A percentile compares a stretch with the other conserved stretches of the same genome.
phyloP scores from a whole-genome alignment of 805 yeast genomes.

The Gaillardinia entomophila region DNA sequence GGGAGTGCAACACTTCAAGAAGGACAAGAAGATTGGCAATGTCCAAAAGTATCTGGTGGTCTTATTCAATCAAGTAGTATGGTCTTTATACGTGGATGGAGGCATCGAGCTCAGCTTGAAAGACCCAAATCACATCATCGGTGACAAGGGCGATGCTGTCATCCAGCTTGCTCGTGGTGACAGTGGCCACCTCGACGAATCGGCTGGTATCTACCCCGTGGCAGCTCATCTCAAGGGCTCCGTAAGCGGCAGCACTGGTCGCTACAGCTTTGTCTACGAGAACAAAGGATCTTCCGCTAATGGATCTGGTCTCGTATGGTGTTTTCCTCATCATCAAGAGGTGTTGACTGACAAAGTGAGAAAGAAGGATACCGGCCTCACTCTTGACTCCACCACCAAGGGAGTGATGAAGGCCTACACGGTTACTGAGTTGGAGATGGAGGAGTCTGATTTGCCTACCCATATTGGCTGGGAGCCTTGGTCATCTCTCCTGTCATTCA shows the following conservation, averaged over 20 bases:
- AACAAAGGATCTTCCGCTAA: conserved; percentile 20
- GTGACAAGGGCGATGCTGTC: conserved; percentile 30
- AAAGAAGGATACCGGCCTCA: conserved; percentile 22
- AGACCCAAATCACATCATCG: conserved; percentile 37
- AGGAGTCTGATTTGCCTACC: conserved; percentile 34
- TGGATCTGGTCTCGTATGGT: conserved; percentile 37
- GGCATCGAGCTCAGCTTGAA: conserved; percentile 18
- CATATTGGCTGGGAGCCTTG: conserved; percentile 50
- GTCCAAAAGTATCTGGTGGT: conserved; percentile 50
- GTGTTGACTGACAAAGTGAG: conserved; percentile 25
- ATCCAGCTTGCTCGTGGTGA: conserved; percentile 58
- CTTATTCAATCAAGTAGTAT: conserved; percentile 50
- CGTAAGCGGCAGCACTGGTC: conserved; percentile 15
- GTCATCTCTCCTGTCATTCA: conserved; percentile 36
- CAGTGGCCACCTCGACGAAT: conserved; percentile 41
- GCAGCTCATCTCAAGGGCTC: conserved; percentile 36
- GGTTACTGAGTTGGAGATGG: conserved; percentile 35
- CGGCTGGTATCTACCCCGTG: conserved; percentile 59
- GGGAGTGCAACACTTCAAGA: conserved; percentile 52
- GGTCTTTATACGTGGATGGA: conserved; percentile 62
- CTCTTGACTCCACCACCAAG: conserved; percentile 45
- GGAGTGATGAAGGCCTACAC: conserved; percentile 43
- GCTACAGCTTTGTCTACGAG: conserved; percentile 24
- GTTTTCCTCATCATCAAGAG: conserved; percentile 47
- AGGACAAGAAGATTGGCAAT: conserved; percentile 14